Evolutionary conservation across 768 basidiomycete species (phyloP), one percentile per base, ranked within the genome.

Genomic region (Pulveroboletus sp.): DNA sequence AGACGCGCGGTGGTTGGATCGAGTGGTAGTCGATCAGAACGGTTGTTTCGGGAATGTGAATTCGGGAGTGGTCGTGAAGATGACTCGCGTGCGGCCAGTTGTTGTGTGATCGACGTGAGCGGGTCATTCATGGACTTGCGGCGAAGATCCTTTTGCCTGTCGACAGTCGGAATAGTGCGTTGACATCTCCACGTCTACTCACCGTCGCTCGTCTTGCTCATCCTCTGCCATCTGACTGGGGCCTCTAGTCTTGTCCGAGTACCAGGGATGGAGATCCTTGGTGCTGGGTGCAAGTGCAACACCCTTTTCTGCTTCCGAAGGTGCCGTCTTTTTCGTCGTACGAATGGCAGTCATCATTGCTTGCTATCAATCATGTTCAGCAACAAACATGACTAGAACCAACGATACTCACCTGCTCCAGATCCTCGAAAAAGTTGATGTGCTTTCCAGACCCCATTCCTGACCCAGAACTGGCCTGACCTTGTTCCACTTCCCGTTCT

Each of bases 211-310:
- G 21, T 62, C 56, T 24, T 58, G 45, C 16, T 57, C 40, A 33
- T 65, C 59, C 2, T 77, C 72, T 39, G 61, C 56, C 13, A 65
- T 51, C 25, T 58, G 53, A 39, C 40, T 43, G 5, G 41, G 55
- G 37, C 70, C 61, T 43, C 66, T 57, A 1, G 43, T 32, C 41
- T 56, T 64, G 44, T 68, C 63, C 0, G 69, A 67, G 63, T 93
- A 93, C 90, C 90, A 93, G 6, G 90, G 89, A 20, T 81, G 83
- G 11, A 90, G 77, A 52, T 93, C 90, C 58, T 89, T 85, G 6
- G 74, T 77, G 4, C 80, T 77, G 0, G 90, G 90, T 2, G 85
- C 89, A 5, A 92, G 72, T 2, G 87, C 74, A 8, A 90, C 64
- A 16, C 90, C 90, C 54, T 80, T 81, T 43, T 93, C 90, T 0